Conservation (phyloP, 169 alveolate genomes). For the Eimeria praecox region DNA sequence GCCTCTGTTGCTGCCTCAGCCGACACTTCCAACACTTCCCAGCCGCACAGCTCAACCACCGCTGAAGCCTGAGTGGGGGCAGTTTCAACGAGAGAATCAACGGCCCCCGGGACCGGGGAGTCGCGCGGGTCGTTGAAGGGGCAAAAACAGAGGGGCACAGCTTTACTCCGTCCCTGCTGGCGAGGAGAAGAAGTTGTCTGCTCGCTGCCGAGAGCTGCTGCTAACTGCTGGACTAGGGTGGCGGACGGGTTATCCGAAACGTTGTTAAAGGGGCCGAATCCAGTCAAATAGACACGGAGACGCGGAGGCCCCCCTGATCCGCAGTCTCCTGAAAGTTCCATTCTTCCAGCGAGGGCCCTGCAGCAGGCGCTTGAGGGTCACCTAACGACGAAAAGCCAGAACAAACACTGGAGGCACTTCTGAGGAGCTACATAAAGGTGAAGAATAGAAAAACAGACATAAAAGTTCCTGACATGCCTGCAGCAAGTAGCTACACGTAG, state of each 20-base stretch:
- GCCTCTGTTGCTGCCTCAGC: slow-evolving; percentile 27
- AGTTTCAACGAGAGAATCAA: neutral
- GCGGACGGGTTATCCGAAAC: slow-evolving; percentile 55
- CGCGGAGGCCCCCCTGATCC: neutral
- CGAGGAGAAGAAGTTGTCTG: neutral
- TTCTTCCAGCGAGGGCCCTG: neutral
- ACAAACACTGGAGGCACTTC: neutral
- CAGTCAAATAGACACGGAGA: slow-evolving; percentile 31
- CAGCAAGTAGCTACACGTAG: neutral
- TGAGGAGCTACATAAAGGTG: neutral
- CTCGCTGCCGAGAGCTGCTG: neutral
- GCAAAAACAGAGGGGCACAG: neutral
- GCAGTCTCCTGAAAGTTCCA: neutral
- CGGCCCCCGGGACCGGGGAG: neutral
- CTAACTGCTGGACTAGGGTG: neutral
- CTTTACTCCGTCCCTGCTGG: neutral
- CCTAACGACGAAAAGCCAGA: neutral
- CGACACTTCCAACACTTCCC: slow-evolving; percentile 45
- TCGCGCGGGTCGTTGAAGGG: neutral
- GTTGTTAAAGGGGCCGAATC: slow-evolving; percentile 42
- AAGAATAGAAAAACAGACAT: neutral
- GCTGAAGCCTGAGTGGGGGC: neutral
- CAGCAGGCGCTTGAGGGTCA: neutral
- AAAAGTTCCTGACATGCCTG: neutral
- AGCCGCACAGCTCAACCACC: slow-evolving; percentile 13